Base-by-base conservation (phyloP, 352 stramenopile species). In the Ochromonadaceae sp. region DNA sequence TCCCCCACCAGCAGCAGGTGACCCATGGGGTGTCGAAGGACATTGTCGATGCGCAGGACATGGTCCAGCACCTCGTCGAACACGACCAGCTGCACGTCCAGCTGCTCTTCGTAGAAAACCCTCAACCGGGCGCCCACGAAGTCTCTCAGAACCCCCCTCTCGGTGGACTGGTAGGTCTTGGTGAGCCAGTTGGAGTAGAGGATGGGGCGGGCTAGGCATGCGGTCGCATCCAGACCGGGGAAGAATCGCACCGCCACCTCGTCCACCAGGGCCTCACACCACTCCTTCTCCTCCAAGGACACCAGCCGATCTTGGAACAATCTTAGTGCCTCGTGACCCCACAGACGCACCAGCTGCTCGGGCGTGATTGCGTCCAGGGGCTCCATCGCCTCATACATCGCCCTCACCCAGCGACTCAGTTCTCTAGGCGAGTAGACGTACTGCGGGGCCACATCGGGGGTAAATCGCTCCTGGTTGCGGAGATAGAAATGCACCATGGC, bases 381-480 rank as follows among this genome's bases (percentile, higher is more conserved):
- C 43, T 93, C 85, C 69, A 99, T 89, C 4, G 93, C 88, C 75
- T 98, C 92, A 72, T 99, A 98, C 67, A 99, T 76, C 15, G 92
- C 93, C 39, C 95, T 84, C 70, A 98, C 94, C 95, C 95, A 99
- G 71, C 95, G 81, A 43, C 86, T 98, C 3, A 99, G 76, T 74
- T 99, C 95, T 57, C 95, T 83, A 20, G 95, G 94, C 66, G 91
- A 98, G 76, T 99, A 99, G 49, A 99, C 97, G 74, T 99, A 99
- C 70, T 99, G 95, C 7, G 90, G 86, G 50, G 93, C 82, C 70
- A 88, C 80, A 63, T 93, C 85, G 1, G 87, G 76, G 0, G 81
- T 91, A 17, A 78, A 77, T 28, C 70, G 2, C 48, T 84, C 86
- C 70, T 98, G 88, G 72, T 98, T 99, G 60, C 82, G 77, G 50